These are phyloP conservation scores for Tetrapisispora namnaoensis DNA, from an alignment of 805 yeast genomes.

Conservation along the genomic window DNA sequence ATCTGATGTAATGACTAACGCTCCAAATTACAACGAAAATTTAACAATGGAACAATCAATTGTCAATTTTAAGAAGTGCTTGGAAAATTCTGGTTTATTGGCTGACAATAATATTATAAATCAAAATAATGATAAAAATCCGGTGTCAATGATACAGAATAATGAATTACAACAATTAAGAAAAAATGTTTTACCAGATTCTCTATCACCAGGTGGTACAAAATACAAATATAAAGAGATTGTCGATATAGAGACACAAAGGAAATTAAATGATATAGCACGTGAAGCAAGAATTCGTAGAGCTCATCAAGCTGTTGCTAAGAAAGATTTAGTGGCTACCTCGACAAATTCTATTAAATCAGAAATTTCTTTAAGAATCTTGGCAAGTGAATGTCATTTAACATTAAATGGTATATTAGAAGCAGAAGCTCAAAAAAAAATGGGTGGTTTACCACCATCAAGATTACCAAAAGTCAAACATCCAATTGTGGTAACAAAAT, in stretches of 20 bases:
- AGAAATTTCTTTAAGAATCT: conserved; percentile 30
- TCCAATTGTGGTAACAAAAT: conserved; percentile 72
- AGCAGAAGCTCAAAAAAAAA: conserved; percentile 37
- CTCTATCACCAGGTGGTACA: conserved; percentile 88
- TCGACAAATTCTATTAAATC: conserved; percentile 31
- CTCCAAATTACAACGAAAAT: conserved; percentile 49
- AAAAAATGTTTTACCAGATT: conserved; percentile 55
- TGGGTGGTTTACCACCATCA: conserved; percentile 29
- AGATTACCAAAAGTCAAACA: conserved; percentile 30
- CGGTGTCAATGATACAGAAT: conserved; percentile 2
- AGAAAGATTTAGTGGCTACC: conserved; percentile 25
- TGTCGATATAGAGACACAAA: conserved; percentile 31
- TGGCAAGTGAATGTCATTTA: conserved; percentile 38
- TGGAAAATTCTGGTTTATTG: conserved; percentile 48
- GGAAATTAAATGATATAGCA: conserved; percentile 26
- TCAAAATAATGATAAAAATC: not conserved
- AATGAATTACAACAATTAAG: conserved; percentile 1
- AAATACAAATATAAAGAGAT: conserved; percentile 77
- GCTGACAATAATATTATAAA: conserved; percentile 20
- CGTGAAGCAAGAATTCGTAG: conserved; percentile 29
- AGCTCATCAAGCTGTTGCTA: conserved; percentile 27
- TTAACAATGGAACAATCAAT: conserved; percentile 52
- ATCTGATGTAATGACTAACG: conserved; percentile 36
- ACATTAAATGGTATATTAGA: conserved; percentile 37
- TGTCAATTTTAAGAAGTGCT: conserved; percentile 52